Evolutionary conservation across 78 protist genomes (phyloP).

Genomic region (Thecamonas trahens): DNA sequence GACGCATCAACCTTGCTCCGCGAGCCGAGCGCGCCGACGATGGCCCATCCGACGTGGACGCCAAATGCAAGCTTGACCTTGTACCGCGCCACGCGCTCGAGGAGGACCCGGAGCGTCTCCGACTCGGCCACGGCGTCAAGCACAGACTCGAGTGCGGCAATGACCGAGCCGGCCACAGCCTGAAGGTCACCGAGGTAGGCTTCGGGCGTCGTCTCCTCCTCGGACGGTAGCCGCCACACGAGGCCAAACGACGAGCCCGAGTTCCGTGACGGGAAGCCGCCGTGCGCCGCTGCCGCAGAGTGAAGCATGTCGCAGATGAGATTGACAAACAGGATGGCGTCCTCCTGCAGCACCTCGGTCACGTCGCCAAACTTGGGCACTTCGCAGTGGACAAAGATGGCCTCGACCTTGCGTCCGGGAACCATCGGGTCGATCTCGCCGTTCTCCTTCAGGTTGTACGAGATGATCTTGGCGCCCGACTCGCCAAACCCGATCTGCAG

Average conservation of each 20-base stretch:
- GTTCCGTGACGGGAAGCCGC: constrained; percentile 17
- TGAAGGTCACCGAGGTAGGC: too few relatives aligned
- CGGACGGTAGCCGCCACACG: constrained; percentile 8
- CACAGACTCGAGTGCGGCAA: too few relatives aligned
- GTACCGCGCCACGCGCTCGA: too few relatives aligned
- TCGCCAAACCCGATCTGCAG: constrained; percentile 25
- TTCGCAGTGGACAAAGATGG: constrained; percentile 7
- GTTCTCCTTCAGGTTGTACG: neutral
- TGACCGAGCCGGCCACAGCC: too few relatives aligned
- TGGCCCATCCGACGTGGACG: constrained; percentile 34
- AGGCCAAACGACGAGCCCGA: constrained; percentile 24
- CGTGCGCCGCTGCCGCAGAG: neutral
- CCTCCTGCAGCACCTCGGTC: neutral
- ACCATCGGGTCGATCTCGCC: constrained; percentile 5
- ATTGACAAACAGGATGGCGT: constrained; percentile 9
- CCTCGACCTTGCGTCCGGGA: neutral
- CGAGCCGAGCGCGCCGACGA: constrained; percentile 30
- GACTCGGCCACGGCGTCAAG: too few relatives aligned
- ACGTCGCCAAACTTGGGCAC: neutral
- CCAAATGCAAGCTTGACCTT: too few relatives aligned
- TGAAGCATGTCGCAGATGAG: constrained; percentile 1
- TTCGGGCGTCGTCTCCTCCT: too few relatives aligned
- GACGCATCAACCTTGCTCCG: constrained; percentile 17
- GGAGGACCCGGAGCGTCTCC: too few relatives aligned
- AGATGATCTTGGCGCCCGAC: constrained; percentile 8